Base-by-base conservation (phyloP, 2,329 filamentous ascomycete genomes). In the Aspergillus viridinutans region DNA sequence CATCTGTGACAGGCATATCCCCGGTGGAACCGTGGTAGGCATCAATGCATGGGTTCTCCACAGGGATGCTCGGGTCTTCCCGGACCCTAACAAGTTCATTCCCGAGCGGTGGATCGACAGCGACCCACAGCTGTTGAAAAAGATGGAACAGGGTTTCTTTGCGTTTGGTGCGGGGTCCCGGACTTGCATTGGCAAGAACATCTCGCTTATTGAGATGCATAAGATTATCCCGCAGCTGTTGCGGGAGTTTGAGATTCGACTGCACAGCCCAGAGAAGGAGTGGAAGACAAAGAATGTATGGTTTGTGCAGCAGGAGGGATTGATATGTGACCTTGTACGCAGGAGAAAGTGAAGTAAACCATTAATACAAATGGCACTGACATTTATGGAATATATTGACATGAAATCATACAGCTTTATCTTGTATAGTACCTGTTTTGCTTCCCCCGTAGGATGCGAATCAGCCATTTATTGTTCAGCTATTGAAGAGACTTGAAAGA, bases 81-180 rank as follows among this genome's bases (percentile, higher is more conserved):
- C 72, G 0, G 72, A 78, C 52, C 69, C 74, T 0, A 72, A 76
- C 10, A 62, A 67, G 0, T 81, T 75, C 58, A 60, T 65, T 21
- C 79, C 79, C 0, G 78, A 80, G 56, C 65, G 80, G 23, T 81
- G 79, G 79, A 59, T 80, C 2, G 70, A 73, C 3, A 70, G 64
- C 20, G 58, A 55, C 17, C 56, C 65, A 38, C 59, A 63, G 6
- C 53, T 49, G 17, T 43, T 67, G 25, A 69, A 70, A 53, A 50
- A 61, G 28, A 72, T 78, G 66, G 68, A 73, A 1, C 56, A 63
- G 23, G 61, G 61, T 35, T 63, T 73, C 43, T 55, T 73, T 6
- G 59, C 64, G 17, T 74, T 73, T 53, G 71, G 71, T 0, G 56
- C 64, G 8, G 71, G 72, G 2, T 50, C 64, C 21, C 61, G 69